Evolutionary conservation across 164 flowering plant species (phyloP).

Genomic region (Stephania japonica): DNA sequence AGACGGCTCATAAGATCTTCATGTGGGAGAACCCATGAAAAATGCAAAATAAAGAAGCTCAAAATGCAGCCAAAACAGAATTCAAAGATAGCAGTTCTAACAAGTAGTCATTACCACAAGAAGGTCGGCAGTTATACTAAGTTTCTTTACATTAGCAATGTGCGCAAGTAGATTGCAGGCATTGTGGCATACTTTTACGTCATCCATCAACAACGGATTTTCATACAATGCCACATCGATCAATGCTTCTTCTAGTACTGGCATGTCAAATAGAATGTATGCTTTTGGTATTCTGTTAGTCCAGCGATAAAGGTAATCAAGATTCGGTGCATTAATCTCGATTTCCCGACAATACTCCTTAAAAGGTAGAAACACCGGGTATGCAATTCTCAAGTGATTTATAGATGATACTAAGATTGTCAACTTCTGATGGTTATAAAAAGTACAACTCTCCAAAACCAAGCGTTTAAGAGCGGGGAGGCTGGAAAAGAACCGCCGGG

Average conservation of each 20-base stretch:
- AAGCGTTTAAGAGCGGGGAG: slow-evolving; percentile 4
- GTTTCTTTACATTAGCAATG: not conserved
- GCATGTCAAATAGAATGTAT: not conserved
- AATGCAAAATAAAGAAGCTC: not conserved
- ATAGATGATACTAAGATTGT: slow-evolving; percentile 1
- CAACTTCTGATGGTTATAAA: not conserved
- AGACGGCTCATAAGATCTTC: not conserved
- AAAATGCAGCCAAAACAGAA: too few species aligned
- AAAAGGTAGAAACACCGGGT: too few species aligned
- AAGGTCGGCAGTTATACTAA: not conserved
- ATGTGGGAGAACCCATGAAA: not conserved
- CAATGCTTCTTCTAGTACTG: not conserved
- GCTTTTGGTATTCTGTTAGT: not conserved
- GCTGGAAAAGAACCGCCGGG: slow-evolving; percentile 3
- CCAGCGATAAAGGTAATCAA: not conserved
- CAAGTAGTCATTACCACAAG: not conserved
- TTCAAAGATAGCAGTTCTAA: too few species aligned
- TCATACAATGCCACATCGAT: not conserved
- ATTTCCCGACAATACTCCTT: not conserved
- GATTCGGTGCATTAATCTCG: not conserved
- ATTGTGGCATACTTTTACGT: not conserved
- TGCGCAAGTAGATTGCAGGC: too few species aligned
- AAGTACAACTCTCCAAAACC: not conserved
- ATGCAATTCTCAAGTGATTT: not conserved
- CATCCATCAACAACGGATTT: too few species aligned